Evolutionary conservation across 345 rosid species (phyloP), one percentile per base, ranked within the genome.

Genomic region (Dipteronia sinensis): DNA sequence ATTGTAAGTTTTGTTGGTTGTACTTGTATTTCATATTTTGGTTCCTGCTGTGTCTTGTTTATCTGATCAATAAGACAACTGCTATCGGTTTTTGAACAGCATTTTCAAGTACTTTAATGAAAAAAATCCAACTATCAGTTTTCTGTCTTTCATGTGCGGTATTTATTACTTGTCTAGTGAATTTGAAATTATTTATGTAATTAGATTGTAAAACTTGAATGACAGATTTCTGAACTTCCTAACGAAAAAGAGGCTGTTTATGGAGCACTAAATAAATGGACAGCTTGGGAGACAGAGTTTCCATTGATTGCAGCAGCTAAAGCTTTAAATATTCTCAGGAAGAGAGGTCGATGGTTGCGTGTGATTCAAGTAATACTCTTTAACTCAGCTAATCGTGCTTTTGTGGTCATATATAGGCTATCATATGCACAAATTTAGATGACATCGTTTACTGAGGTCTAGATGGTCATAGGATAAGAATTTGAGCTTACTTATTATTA

Each of bases 281-380:
- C 73, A 59, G 97, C 93, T 75, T 93, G 99, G 98, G 98, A 95
- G 79, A 73, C 83, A 46, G 98, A 93, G 67, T 95, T 95, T 84
- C 99, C 98, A 0, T 65, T 90, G 73, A 79, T 92, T 79, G 96
- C 98, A 3, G 90, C 86, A 38, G 90, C 94, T 29, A 92, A 93
- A 67, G 96, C 96, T 74, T 86, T 92, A 79, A 85, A 53, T 61
- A 90, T 87, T 67, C 86, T 93, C 62, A 79, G 89, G 79, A 87
- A 86, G 82, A 87, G 91, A 83, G 87, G 85, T 56, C 93, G 90
- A 71, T 93, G 98, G 99, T 67, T 62, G 31, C 93, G 94, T 58
- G 90, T 91, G 72, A 95, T 93, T 86, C 99, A 95, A 83, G 99
- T 93, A 85, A 23, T 81, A 65, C n/a, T 17, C 53, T 69, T 55